phyloP scores from a whole-genome alignment of 768 basidiomycete genomes.

The Hemileccinum impolitum region DNA sequence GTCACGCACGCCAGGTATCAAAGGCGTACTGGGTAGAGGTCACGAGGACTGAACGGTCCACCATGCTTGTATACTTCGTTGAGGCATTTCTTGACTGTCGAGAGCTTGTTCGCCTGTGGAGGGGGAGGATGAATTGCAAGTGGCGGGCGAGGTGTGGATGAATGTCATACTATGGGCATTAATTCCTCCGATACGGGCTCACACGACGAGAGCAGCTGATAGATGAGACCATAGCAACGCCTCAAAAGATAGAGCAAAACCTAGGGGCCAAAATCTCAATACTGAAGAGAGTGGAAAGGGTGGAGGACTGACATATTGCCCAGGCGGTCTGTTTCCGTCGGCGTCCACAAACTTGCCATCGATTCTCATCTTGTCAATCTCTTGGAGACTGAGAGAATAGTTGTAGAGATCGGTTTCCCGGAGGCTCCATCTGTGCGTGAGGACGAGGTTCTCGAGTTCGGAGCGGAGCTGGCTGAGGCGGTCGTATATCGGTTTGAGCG shows the following conservation, averaged over 20 bases:
- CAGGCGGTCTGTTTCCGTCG: conserved; percentile 86
- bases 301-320: conserved; percentile 78
- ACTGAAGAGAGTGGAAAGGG: background rate
- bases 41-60: conserved; percentile 86
- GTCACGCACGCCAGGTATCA: background rate
- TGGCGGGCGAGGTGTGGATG: background rate
- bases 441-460: conserved; percentile 85
- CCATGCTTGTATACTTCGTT: conserved; percentile 96
- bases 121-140: background rate
- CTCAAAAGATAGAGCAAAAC: conserved; percentile 89
- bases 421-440: conserved; percentile 97
- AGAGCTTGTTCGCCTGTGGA: conserved; percentile 86
- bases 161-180: conserved; percentile 79
- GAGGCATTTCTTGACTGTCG: conserved; percentile 94
- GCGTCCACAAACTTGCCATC: conserved; percentile 97
- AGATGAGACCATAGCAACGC: conserved; percentile 95
- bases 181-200: conserved; percentile 98
- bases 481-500: conserved; percentile 91
- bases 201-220: conserved; percentile 86
- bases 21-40: conserved; percentile 82
- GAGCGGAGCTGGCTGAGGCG: conserved; percentile 80
- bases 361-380: conserved; percentile 95
- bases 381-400: conserved; percentile 88
- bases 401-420: conserved; percentile 93
- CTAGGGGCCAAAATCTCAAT: conserved; percentile 36